Evolutionary conservation across 768 basidiomycete genomes (phyloP).

Genomic region (Podaxis carcinomalis): DNA sequence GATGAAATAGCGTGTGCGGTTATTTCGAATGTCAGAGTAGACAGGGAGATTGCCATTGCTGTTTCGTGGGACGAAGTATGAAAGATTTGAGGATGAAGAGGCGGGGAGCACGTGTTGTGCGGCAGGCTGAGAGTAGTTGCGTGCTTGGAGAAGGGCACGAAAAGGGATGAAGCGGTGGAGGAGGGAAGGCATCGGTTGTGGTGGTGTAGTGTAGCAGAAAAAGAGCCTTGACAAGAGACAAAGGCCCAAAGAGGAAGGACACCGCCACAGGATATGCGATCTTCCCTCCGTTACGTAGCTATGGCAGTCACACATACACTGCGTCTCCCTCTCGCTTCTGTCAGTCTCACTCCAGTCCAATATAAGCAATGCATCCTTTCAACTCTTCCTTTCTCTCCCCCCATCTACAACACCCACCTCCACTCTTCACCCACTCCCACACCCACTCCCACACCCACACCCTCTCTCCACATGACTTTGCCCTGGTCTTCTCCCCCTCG

Average conservation of each 20-base stretch:
- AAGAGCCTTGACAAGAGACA: background rate
- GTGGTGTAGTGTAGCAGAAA: background rate
- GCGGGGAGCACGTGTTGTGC: constrained; percentile 9
- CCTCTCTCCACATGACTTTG: background rate
- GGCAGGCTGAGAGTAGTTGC: constrained; percentile 15
- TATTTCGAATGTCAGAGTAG: constrained; percentile 71
- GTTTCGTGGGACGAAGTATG: constrained; percentile 67
- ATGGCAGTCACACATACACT: background rate
- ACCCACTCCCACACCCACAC: background rate
- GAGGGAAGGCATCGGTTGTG: constrained; percentile 5
- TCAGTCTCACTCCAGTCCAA: constrained; percentile 23
- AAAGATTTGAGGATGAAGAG: constrained; percentile 13
- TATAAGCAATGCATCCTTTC: constrained; percentile 21
- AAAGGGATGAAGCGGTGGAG: constrained; percentile 12
- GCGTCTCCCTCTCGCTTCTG: constrained; percentile 24
- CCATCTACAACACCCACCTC: background rate
- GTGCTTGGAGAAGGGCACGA: background rate
- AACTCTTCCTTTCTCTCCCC: constrained; percentile 12
- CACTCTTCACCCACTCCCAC: background rate
- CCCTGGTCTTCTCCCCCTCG: background rate
- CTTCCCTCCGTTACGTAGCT: constrained; percentile 15
- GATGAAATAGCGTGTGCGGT: constrained; percentile 51
- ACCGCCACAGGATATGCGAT: constrained; percentile 25
- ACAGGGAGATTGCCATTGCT: constrained; percentile 66
- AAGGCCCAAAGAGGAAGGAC: background rate